Evolutionary conservation across 2,329 filamentous ascomycete genomes (phyloP).

Genomic region (Botrytis deweyae): DNA sequence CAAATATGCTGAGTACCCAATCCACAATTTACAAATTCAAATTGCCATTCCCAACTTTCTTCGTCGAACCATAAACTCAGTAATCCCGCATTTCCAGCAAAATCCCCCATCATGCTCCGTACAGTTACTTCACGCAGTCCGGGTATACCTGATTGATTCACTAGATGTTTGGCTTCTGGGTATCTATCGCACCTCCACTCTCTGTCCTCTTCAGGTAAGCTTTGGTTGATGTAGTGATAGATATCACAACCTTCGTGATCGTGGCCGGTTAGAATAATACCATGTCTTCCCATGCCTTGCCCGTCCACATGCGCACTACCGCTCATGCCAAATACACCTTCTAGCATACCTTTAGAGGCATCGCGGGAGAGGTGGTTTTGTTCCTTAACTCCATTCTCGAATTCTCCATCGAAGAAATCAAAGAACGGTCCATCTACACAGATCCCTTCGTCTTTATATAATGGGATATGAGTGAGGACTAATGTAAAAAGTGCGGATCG

Average conservation of each 20-base stretch:
- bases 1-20: constrained; percentile 87
- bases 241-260: constrained; percentile 94
- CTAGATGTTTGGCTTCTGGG: constrained; percentile 45
- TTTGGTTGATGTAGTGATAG: constrained; percentile 75
- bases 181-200: constrained; percentile 48
- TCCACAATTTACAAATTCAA: constrained; percentile 75
- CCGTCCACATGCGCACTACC: constrained; percentile 58
- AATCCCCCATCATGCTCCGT: constrained; percentile 97
- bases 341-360: constrained; percentile 72
- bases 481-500: constrained; percentile 71
- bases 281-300: constrained; percentile 65
- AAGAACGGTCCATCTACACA: constrained; percentile 87
- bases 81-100: constrained; percentile 85
- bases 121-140: constrained; percentile 88
- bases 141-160: constrained; percentile 48
- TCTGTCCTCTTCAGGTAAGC: constrained; percentile 32
- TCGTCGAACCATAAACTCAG: constrained; percentile 87
- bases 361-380: constrained; percentile 84
- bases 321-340: constrained; percentile 79
- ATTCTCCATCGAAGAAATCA: constrained; percentile 67
- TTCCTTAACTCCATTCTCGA: constrained; percentile 73
- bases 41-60: constrained; percentile 70
- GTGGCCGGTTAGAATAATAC: constrained; percentile 86
- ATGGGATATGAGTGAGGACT: constrained; percentile 85
- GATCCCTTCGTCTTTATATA: constrained; percentile 78